Evolutionary conservation across 768 basidiomycete genomes (phyloP), one percentile per base, ranked within the genome.

Genomic region (Phlegmacium glaucopus): DNA sequence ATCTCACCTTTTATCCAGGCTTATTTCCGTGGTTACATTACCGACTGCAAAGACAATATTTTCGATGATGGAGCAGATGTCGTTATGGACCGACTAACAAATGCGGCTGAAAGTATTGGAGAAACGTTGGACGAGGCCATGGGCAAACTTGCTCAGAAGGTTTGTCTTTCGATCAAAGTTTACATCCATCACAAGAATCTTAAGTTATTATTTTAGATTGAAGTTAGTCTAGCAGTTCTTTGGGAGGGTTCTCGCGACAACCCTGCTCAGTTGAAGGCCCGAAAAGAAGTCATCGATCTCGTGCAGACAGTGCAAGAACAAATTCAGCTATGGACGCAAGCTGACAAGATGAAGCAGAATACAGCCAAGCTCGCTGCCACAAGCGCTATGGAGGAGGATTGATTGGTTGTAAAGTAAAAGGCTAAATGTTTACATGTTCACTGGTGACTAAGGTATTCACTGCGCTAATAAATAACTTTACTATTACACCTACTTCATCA

Each of bases 171-270:
- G 22, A 40, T 17, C 26, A 18, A 32, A 10, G 37, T 39, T 4
- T 45, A 18, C 47, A 5, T 5, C 22, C 22, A 22, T 18, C 22
- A 7, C 17, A 34, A 28, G 40, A 18, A 28, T 15, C 17, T 39
- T 37, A 39, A 32, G 16, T 16, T 9, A 27, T 51, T 51, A 13
- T 10, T n/a, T 28, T 28, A 53, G 55, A 52, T 59, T 32, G 42
- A 57, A 62, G 78, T 82, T 52, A 79, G 71, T 54, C 52, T 84
- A 47, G 70, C 80, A 8, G 75, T 82, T 6, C 71, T 84, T 7
- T 83, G 82, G 81, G 80, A 82, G 59, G 76, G 70, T 16, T 58
- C 68, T 3, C 67, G 66, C 27, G 78, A 81, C 51, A 72, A 74
- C 60, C 75, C 76, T 9, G 59, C 60, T 26, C 78, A 81, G 58